These are phyloP conservation scores for Allium fistulosum DNA, from an alignment of 106 monocot genomes.

Conservation along the genomic window DNA sequence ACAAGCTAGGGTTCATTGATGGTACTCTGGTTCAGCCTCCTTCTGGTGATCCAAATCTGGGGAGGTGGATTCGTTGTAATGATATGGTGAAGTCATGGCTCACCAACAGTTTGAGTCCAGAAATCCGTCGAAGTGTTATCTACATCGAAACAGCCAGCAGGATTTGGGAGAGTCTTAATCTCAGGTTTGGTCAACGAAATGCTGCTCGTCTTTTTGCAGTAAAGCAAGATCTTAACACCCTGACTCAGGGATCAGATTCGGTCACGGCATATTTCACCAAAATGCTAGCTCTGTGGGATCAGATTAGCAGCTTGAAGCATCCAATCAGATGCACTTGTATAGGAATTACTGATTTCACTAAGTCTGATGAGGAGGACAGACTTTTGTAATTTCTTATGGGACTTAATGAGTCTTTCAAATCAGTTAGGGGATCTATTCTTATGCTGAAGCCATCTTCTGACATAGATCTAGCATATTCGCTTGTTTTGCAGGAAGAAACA, in stretches of 20 bases:
- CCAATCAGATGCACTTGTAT: background rate
- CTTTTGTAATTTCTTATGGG: constrained; percentile 7
- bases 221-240: background rate
- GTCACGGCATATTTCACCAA: background rate
- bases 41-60: background rate
- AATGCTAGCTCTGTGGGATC: background rate
- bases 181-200: background rate
- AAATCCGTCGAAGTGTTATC: background rate
- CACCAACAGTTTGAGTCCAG: background rate
- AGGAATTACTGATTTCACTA: background rate
- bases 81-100: constrained; percentile 4
- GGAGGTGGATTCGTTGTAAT: background rate
- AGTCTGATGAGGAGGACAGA: background rate
- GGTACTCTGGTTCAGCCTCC: background rate
- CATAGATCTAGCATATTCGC: background rate
- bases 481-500: constrained; percentile 2
- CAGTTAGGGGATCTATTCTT: background rate
- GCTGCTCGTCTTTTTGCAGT: background rate
- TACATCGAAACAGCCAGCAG: background rate
- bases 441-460: constrained; percentile 1
- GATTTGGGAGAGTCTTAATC: background rate
- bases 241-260: background rate
- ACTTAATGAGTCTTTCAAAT: constrained; percentile 1
- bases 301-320: background rate
- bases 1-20: background rate